Evolutionary conservation across 306 rosid genomes (phyloP).

Genomic region (Rosa chinensis): DNA sequence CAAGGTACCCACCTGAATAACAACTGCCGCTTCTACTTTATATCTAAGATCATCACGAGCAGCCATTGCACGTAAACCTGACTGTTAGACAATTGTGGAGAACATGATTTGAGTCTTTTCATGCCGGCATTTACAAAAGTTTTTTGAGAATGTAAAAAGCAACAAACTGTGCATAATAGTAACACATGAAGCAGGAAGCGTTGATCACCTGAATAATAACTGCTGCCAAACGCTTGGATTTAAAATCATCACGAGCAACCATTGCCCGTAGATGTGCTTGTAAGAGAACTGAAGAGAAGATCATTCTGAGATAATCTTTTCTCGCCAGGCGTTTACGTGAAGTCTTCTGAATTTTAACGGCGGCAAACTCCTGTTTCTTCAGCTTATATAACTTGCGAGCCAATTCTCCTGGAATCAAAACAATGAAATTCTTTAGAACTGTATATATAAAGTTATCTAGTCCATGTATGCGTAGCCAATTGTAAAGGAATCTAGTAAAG

Average conservation of each 20-base stretch:
- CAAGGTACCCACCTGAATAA: conserved; percentile 57
- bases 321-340: conserved; percentile 53
- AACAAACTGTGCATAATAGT: conserved; percentile 4
- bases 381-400: conserved; percentile 50
- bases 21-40: conserved; percentile 43
- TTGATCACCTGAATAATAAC: conserved; percentile 60
- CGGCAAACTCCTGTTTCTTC: conserved; percentile 52
- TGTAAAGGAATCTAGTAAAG: background rate
- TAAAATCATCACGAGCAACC: conserved; percentile 48
- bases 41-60: conserved; percentile 47
- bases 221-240: conserved; percentile 45
- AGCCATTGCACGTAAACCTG: conserved; percentile 60
- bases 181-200: conserved; percentile 19
- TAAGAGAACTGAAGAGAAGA: conserved; percentile 45
- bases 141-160: conserved; percentile 25
- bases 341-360: conserved; percentile 63
- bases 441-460: background rate
- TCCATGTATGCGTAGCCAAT: background rate
- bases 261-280: conserved; percentile 62
- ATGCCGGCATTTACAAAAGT: conserved; percentile 28
- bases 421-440: conserved; percentile 19
- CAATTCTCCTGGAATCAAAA: conserved; percentile 59
- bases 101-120: conserved; percentile 12
- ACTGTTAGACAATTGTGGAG: conserved; percentile 51
- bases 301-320: conserved; percentile 38